Evolutionary conservation across 1,139 yeast species (phyloP).

Genomic region (Oligophagozyma castellii): DNA sequence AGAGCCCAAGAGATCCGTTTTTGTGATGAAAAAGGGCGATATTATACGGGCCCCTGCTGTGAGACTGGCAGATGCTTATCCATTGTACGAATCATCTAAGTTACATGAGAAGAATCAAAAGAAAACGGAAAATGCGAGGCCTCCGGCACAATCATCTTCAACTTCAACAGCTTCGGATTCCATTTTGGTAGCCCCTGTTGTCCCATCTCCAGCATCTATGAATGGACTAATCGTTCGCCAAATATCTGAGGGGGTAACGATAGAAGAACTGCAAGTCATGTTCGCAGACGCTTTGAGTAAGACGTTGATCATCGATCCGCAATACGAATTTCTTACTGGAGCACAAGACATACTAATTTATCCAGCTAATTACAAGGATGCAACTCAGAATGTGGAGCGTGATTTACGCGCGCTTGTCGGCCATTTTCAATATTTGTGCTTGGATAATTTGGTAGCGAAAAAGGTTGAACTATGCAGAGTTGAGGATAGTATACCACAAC

Average conservation of each 20-base stretch:
- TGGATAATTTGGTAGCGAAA: constrained; percentile 19
- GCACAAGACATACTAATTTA: constrained; percentile 34
- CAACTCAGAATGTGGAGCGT: constrained; percentile 16
- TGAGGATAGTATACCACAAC: constrained; percentile 4
- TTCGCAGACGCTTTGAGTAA: constrained; percentile 22
- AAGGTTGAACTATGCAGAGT: constrained; percentile 17
- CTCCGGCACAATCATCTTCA: too few relatives aligned
- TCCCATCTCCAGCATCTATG: constrained; percentile 4
- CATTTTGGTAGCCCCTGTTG: constrained; percentile 7
- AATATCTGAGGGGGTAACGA: constrained; percentile 39
- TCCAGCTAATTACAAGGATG: constrained; percentile 24
- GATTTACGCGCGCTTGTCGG: constrained; percentile 19
- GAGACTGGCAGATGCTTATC: constrained; percentile 22
- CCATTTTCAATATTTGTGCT: constrained; percentile 12
- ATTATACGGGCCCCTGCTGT: constrained; percentile 24
- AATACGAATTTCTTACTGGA: constrained; percentile 26
- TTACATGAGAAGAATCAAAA: constrained; percentile 27
- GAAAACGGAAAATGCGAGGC: constrained; percentile 18
- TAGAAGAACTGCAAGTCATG: constrained; percentile 30
- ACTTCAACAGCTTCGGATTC: constrained; percentile 14
- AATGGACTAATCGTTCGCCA: constrained; percentile 46
- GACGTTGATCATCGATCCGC: constrained; percentile 17
- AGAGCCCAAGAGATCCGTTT: constrained; percentile 68
- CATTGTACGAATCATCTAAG: constrained; percentile 19
- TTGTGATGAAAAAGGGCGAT: constrained; percentile 33